Conservation (phyloP, 2,329 filamentous ascomycete species). For the Sclerotinia borealis region DNA sequence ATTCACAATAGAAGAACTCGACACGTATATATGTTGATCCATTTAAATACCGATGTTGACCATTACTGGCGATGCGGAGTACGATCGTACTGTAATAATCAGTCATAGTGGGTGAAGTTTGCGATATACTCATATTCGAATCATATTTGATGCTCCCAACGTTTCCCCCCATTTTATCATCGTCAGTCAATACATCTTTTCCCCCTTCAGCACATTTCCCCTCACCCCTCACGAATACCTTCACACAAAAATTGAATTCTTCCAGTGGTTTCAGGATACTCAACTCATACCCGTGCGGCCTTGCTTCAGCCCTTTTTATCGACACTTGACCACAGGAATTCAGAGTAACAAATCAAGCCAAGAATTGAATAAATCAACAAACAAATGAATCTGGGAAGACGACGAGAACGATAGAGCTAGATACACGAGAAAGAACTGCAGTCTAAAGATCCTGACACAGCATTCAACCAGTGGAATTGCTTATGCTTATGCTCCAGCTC, state of each 20-base stretch:
- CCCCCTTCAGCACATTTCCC: neutral
- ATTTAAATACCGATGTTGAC: constrained; percentile 9
- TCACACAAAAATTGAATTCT: neutral
- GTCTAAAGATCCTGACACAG: neutral
- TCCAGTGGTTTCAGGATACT: constrained; percentile 12
- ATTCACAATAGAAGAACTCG: constrained; percentile 2
- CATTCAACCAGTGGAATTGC: constrained; percentile 8
- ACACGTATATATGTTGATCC: constrained; percentile 14
- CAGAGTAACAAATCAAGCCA: neutral
- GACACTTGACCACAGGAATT: neutral
- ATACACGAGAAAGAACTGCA: neutral
- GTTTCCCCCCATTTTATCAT: constrained; percentile 2
- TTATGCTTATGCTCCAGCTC: constrained; percentile 7
- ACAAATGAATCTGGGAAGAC: neutral
- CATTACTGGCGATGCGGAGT: constrained; percentile 5
- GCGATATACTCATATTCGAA: constrained; percentile 7
- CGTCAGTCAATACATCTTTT: neutral
- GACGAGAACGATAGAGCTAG: constrained; percentile 5
- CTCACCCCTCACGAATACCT: constrained; percentile 4
- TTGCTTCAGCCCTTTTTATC: constrained; percentile 10
- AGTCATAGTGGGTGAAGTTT: constrained; percentile 5
- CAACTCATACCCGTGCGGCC: neutral
- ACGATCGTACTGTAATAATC: neutral
- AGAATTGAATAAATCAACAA: neutral
- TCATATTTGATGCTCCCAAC: neutral